A percentile compares a stretch with the other conserved stretches of the same genome.
phyloP scores from a whole-genome alignment of 148 eudicot species.

The Linanthus parryae region DNA sequence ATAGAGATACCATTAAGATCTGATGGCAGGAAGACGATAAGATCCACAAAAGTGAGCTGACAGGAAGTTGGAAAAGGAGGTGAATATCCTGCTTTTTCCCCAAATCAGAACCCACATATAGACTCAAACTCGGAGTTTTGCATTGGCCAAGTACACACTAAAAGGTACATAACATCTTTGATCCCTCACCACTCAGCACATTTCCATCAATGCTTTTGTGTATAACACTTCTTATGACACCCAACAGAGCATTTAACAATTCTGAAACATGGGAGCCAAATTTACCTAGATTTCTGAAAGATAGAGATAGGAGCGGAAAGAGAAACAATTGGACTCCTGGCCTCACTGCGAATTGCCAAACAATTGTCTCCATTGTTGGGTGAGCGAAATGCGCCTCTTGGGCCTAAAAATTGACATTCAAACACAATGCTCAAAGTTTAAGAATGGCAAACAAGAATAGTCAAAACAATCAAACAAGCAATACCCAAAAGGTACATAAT shows the following conservation, averaged over 20 bases:
- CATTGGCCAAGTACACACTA: not conserved
- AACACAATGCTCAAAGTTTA: not conserved
- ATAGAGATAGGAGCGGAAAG: constrained; percentile 18
- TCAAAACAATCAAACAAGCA: constrained; percentile 1
- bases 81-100: no score
- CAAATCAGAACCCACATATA: no score
- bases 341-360: constrained; percentile 33
- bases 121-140: no score
- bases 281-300: constrained; percentile 67
- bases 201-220: not conserved
- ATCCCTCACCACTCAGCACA: not conserved
- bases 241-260: no score
- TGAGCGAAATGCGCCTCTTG: constrained; percentile 29
- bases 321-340: constrained; percentile 24
- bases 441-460: not conserved
- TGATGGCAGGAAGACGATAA: no score
- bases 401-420: constrained; percentile 20
- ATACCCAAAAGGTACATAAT: not conserved
- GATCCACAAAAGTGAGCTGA: no score
- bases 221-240: not conserved
- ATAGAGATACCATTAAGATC: no score
- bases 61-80: no score
- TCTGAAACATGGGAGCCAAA: not conserved
- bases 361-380: constrained; percentile 29
- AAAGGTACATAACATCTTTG: not conserved